Base-by-base conservation (phyloP, 208 protist species). In the Wallacemonas sp. region DNA sequence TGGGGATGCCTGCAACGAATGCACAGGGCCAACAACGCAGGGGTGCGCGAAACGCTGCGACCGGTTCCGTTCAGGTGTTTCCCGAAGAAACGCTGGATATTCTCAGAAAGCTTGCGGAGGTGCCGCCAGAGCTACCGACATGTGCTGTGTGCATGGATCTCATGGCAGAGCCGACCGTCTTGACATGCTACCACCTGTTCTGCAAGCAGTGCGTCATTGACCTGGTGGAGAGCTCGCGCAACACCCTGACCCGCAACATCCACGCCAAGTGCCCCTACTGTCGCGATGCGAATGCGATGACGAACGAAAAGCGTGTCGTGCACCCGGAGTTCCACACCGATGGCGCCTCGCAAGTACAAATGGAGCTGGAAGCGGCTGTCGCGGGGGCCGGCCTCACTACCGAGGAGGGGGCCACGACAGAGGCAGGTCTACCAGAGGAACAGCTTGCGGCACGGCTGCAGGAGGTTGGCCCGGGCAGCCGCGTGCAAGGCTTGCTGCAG, bases 121-220 rank as follows among this genome's bases (percentile, higher is more conserved):
- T 67, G 18, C 79, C 83, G 12, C 77, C 83, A 22, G 28, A 71
- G 45, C 22, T 86, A 22, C 72, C 79, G 46, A 52, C 57, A 32
- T 89, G 83, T 44, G 63, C 66, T 22, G 57, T 89, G 3, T 86
- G 80, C 57, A 65, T 86, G 54, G 79, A 86, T 57, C 44, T 45
- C 49, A 84, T 84, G 79, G 42, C 44, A 7, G 71, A 68, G 18
- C 83, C 80, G 26, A 86, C 80, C 4, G 44, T 84, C 33, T 59
- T 86, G 26, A 67, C 45, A 28, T 89, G 84, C 66, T 61, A 78
- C 50, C 84, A 89, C 71, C 41, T 86, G 48, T 89, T 80, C 55
- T 89, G 84, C 72, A 77, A 78, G 45, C 80, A 84, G 57, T 89
- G 84, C 61, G 38, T 86, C 50, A 42, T 84, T 14, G 72, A 64